Base-by-base conservation (phyloP, 495 filamentous ascomycete genomes). In the Penicillium canescens region DNA sequence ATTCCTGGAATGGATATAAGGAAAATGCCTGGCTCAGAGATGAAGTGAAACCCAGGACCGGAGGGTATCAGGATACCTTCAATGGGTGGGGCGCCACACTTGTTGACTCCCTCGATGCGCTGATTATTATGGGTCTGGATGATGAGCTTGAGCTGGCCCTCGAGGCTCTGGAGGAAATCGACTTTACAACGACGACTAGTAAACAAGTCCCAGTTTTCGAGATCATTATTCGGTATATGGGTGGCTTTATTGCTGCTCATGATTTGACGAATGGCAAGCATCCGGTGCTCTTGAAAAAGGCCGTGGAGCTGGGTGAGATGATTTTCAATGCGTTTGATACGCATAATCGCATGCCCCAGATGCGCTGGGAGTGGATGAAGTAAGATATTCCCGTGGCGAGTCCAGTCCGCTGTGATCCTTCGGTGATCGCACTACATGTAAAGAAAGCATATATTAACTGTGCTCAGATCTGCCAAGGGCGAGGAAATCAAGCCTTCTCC, bases 251-350 rank as follows among this genome's bases (percentile, higher is more conserved):
- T 37, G 90, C 82, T 14, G 91, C 92, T 14, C 89, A 93, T 62
- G 92, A 96, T 67, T 79, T 96, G 46, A 86, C 86, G 46, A 60
- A 86, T 6, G 84, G 78, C n/a, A 85, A 82, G 47, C 67, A 82
- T 50, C 74, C 78, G 10, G 77, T 86, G 20, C 73, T 99, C 28
- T 76, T 99, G 34, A 80, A 87, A 51, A 98, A 98, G 69, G 92
- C 94, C 1, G 76, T 82, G 8, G 91, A 96, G 68, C 75, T 99
- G 36, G 95, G 83, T 9, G 89, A 96, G 53, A 81, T 99, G 46
- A 70, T 98, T 33, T 96, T 91, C 74, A 83, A 88, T 52, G 86
- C 89, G 8, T 99, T 99, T 68, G 94, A 99, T 67, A 98, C 94
- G 12, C 90, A 90, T 2, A 98, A 98, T 64, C 81, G 91, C 48